Conservation (phyloP, 495 filamentous ascomycete species). For the Xylaria curta region DNA sequence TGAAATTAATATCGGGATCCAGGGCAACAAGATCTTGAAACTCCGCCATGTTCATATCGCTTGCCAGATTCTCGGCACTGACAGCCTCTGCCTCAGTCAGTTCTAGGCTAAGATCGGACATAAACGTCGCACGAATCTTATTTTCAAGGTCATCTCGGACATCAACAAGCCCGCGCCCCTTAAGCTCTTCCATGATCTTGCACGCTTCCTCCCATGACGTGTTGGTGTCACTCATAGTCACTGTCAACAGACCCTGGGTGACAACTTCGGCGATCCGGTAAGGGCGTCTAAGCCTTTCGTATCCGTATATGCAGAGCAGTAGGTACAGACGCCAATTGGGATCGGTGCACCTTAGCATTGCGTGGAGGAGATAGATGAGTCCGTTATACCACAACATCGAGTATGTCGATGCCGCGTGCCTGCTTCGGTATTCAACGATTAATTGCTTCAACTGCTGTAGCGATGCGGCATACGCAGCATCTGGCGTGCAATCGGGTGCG, state of each 20-base stretch:
- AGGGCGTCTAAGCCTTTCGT: slow-evolving; percentile 34
- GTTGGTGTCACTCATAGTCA: slow-evolving; percentile 33
- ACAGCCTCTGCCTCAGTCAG: too few relatives aligned
- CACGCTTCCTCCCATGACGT: slow-evolving; percentile 31
- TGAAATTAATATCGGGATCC: too few relatives aligned
- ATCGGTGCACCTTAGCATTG: slow-evolving; percentile 30
- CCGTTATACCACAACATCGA: slow-evolving; percentile 41
- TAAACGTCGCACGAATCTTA: slow-evolving; percentile 32
- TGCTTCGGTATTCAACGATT: slow-evolving; percentile 35
- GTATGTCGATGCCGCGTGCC: slow-evolving; percentile 29
- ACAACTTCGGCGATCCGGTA: slow-evolving; percentile 35
- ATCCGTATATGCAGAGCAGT: slow-evolving; percentile 37
- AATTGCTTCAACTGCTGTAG: slow-evolving; percentile 38
- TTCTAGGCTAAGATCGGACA: slow-evolving; percentile 34
- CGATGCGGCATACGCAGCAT: slow-evolving; percentile 34
- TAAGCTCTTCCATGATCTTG: slow-evolving; percentile 31
- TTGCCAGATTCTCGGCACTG: slow-evolving; percentile 34
- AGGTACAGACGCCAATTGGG: slow-evolving; percentile 38
- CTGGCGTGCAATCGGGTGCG: slow-evolving; percentile 29
- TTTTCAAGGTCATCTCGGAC: slow-evolving; percentile 20
- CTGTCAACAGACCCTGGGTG: slow-evolving; percentile 33
- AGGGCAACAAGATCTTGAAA: too few relatives aligned
- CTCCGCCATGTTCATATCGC: too few relatives aligned
- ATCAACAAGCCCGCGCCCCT: slow-evolving; percentile 23
- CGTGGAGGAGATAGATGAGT: slow-evolving; percentile 39